Conservation (phyloP, 352 stramenopile genomes). For the Globisporangium radiosum region DNA sequence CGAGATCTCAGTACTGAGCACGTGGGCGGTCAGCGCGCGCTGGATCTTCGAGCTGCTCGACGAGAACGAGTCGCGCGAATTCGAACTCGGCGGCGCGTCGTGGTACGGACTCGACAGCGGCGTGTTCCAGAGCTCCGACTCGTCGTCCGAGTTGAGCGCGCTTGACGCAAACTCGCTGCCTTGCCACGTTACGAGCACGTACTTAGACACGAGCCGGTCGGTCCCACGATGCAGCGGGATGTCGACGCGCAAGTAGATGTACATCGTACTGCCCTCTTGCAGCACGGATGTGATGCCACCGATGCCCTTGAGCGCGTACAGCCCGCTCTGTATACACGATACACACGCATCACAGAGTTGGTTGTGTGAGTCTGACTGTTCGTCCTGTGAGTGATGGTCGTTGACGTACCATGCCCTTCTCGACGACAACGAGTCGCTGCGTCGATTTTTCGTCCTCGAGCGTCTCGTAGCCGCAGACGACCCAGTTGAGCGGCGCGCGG, state of each 20-base stretch:
- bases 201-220: slow-evolving; percentile 84
- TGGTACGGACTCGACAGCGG: slow-evolving; percentile 30
- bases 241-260: slow-evolving; percentile 87
- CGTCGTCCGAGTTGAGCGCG: slow-evolving; percentile 69
- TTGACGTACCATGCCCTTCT: slow-evolving; percentile 75
- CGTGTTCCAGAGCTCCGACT: slow-evolving; percentile 40
- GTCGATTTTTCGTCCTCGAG: slow-evolving; percentile 49
- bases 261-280: slow-evolving; percentile 78
- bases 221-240: slow-evolving; percentile 74
- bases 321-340: slow-evolving; percentile 35
- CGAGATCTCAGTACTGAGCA: slow-evolving; percentile 81
- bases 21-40: slow-evolving; percentile 69
- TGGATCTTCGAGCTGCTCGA: slow-evolving; percentile 72
- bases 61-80: slow-evolving; percentile 30
- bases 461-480: slow-evolving; percentile 74
- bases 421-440: slow-evolving; percentile 69
- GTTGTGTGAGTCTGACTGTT: too few species aligned
- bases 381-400: too few species aligned
- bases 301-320: slow-evolving; percentile 80
- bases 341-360: too few species aligned
- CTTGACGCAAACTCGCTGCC: slow-evolving; percentile 36
- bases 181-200: slow-evolving; percentile 84
- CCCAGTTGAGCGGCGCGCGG: slow-evolving; percentile 76
- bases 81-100: slow-evolving; percentile 16
- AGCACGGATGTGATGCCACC: slow-evolving; percentile 69